Evolutionary conservation across 1,284 basidiomycete species (phyloP), one percentile per base, ranked within the genome.

Genomic region (Entoloma clypeatum): DNA sequence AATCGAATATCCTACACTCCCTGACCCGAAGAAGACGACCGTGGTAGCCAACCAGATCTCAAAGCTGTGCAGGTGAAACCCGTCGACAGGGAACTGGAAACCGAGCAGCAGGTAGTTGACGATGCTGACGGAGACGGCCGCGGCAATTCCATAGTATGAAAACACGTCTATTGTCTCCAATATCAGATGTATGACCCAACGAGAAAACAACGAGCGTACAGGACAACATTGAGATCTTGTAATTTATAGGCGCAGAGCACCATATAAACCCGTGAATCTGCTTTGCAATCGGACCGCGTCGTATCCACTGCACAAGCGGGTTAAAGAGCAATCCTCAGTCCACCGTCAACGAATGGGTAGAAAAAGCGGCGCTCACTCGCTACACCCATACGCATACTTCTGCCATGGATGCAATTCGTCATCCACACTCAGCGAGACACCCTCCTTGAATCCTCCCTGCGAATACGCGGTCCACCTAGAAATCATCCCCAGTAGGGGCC

Each of bases 401-500:
- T 92, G 86, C 89, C 89, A 92, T 7, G 90, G 63, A 37, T 86
- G 86, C 5, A 87, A 61, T 57, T 88, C 86, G 56, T 90, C 87
- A n/a, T 85, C 84, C 43, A 79, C 74, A 0, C 81, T 85, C 19
- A 92, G 67, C 4, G 81, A 85, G n/a, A 93, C 90, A 46, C 90
- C 90, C 55, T 93, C 90, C 62, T 89, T 82, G 64, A 92, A 93
- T 0, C 75, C 84, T 23, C 86, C 79, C 31, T 86, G 73, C 1
- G 77, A 81, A 62, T 92, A 92, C 0, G 86, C 85, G 6, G 87
- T 85, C 89, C 88, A n/a, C n/a, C n/a, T n/a, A n/a, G n/a, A n/a
- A n/a, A n/a, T n/a, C n/a, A n/a, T n/a, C n/a, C n/a, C n/a, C n/a
- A n/a, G n/a, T n/a, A n/a, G n/a, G n/a, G n/a, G n/a, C n/a, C n/a